Evolutionary conservation across 768 basidiomycete genomes (phyloP).

Genomic region (Fistulinella prunicolor): DNA sequence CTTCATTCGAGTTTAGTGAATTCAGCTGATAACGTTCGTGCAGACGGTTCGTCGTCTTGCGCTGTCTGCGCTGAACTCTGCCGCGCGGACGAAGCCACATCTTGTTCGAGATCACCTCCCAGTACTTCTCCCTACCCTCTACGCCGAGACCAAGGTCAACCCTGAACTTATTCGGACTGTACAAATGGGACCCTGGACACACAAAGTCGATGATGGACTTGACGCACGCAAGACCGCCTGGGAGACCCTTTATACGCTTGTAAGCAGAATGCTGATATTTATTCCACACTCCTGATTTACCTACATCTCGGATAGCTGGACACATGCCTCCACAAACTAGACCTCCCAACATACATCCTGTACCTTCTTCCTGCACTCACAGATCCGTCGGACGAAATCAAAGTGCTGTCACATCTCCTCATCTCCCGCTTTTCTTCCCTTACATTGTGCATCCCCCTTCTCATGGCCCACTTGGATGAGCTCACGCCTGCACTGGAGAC

Average conservation of each 20-base stretch:
- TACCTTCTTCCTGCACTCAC: slow-evolving; percentile 78
- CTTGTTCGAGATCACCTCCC: slow-evolving; percentile 83
- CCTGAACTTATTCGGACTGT: slow-evolving; percentile 81
- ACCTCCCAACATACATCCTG: slow-evolving; percentile 80
- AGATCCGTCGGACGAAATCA: slow-evolving; percentile 95
- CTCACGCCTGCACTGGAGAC: slow-evolving; percentile 80
- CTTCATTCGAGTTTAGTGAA: neutral
- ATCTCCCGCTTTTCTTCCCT: slow-evolving; percentile 87
- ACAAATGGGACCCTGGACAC: slow-evolving; percentile 97
- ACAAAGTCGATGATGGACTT: slow-evolving; percentile 95
- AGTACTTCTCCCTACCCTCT: slow-evolving; percentile 74
- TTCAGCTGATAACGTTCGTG: neutral
- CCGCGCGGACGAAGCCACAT: slow-evolving; percentile 91
- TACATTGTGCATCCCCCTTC: slow-evolving; percentile 35
- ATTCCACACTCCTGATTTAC: neutral
- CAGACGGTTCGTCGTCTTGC: slow-evolving; percentile 90
- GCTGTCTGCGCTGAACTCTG: slow-evolving; percentile 88
- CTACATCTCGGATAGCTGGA: slow-evolving; percentile 56
- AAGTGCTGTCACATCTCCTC: slow-evolving; percentile 94
- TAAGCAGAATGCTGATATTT: slow-evolving; percentile 36
- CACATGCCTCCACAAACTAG: slow-evolving; percentile 85
- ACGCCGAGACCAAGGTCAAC: slow-evolving; percentile 81
- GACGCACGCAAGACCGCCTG: slow-evolving; percentile 97
- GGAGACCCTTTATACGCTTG: slow-evolving; percentile 95
- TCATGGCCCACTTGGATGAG: slow-evolving; percentile 73